Percentiles rank a stretch among this genome's conserved stretches.
phyloP scores from a whole-genome alignment of 352 stramenopile genomes.

The Stramenopiles sp. region DNA sequence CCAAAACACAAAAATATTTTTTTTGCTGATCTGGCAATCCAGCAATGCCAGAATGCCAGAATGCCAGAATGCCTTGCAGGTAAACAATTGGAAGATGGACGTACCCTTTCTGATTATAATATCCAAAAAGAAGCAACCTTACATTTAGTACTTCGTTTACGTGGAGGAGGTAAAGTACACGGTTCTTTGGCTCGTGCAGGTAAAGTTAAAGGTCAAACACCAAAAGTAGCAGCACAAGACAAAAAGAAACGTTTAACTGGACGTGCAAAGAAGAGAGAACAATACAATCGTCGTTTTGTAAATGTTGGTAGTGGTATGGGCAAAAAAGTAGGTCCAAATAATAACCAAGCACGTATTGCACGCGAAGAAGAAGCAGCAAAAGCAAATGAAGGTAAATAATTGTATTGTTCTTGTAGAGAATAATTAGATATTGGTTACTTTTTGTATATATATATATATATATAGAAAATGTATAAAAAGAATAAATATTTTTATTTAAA shows the following conservation, averaged over 20 bases:
- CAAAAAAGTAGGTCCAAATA: constrained; percentile 94
- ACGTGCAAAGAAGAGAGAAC: constrained; percentile 97
- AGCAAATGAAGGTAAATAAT: too few species aligned
- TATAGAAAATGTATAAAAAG: too few species aligned
- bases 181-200: constrained; percentile 97
- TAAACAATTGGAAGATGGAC: background rate
- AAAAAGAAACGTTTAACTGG: constrained; percentile 89
- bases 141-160: constrained; percentile 86
- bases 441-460: too few species aligned
- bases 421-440: too few species aligned
- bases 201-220: constrained; percentile 99
- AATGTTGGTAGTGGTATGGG: constrained; percentile 91
- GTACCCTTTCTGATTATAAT: background rate
- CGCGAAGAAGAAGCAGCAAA: constrained; percentile 18
- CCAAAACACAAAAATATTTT: too few species aligned
- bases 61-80: too few species aligned
- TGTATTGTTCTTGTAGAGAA: too few species aligned
- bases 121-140: constrained; percentile 73
- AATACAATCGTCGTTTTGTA: constrained; percentile 99
- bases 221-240: constrained; percentile 95
- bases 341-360: constrained; percentile 58
- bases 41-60: too few species aligned
- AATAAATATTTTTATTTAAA: too few species aligned
- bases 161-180: constrained; percentile 84
- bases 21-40: too few species aligned